Evolutionary conservation across 352 stramenopile species (phyloP).

Genomic region (Phytophthora pistaciae): DNA sequence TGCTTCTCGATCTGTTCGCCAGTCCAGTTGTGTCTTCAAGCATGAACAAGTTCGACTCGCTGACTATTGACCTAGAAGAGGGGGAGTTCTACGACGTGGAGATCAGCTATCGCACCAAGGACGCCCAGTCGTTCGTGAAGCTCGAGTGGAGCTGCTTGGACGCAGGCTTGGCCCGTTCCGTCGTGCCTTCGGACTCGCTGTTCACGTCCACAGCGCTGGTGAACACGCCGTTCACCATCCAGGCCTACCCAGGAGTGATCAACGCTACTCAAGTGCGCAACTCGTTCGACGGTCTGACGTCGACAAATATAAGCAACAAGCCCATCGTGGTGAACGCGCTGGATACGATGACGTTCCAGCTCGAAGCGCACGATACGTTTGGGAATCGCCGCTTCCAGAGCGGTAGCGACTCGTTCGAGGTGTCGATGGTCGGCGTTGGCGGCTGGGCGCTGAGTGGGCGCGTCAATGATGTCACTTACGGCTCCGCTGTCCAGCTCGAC

Average conservation of each 20-base stretch:
- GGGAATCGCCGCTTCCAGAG: slow-evolving; percentile 91
- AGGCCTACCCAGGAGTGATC: slow-evolving; percentile 81
- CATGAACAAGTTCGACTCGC: slow-evolving; percentile 26
- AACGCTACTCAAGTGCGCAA: slow-evolving; percentile 63
- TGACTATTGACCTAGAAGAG: slow-evolving; percentile 33
- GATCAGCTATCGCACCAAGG: slow-evolving; percentile 87
- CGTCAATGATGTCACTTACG: slow-evolving; percentile 77
- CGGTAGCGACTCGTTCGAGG: slow-evolving; percentile 82
- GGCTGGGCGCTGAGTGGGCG: slow-evolving; percentile 91
- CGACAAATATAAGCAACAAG: slow-evolving; percentile 33
- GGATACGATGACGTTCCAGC: slow-evolving; percentile 66
- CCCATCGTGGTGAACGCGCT: slow-evolving; percentile 50
- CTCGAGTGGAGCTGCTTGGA: slow-evolving; percentile 79
- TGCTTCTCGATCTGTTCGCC: slow-evolving; percentile 66
- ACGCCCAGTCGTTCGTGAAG: slow-evolving; percentile 85
- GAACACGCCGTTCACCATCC: slow-evolving; percentile 69
- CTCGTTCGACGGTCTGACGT: slow-evolving; percentile 67
- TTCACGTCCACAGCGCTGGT: slow-evolving; percentile 53
- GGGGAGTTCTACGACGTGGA: slow-evolving; percentile 80
- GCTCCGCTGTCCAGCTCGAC: slow-evolving; percentile 47
- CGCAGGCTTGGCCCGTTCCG: slow-evolving; percentile 30
- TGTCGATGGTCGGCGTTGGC: slow-evolving; percentile 79
- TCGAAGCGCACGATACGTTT: slow-evolving; percentile 83
- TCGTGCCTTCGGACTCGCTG: slow-evolving; percentile 31
- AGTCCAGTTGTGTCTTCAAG: slow-evolving; percentile 34